Evolutionary conservation across 495 filamentous ascomycete species (phyloP).

Genomic region (Penicillium subrubescens): DNA sequence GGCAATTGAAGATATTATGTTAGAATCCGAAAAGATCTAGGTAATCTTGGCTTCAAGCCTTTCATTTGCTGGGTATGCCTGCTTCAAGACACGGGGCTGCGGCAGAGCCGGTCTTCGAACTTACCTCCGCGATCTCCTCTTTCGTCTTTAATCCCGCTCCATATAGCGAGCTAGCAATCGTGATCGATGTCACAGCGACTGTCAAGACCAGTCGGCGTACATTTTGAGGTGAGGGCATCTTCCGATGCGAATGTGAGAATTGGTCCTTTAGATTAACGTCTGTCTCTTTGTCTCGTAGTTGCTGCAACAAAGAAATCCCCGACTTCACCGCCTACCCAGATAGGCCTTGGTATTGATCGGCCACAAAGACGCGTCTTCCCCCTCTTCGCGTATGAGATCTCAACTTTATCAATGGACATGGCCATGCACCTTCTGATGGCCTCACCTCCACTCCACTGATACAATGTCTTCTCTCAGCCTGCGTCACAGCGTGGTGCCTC

Average conservation of each 20-base stretch:
- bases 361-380: constrained; percentile 26
- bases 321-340: constrained; percentile 31
- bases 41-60: neutral
- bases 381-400: constrained; percentile 12
- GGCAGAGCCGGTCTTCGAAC: neutral
- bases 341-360: constrained; percentile 21
- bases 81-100: neutral
- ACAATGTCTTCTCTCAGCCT: constrained; percentile 34
- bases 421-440: constrained; percentile 7
- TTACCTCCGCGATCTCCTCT: constrained; percentile 48
- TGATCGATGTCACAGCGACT: constrained; percentile 49
- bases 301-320: constrained; percentile 15
- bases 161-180: constrained; percentile 54
- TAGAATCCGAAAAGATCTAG: neutral
- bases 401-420: constrained; percentile 13
- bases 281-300: neutral
- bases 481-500: constrained; percentile 24
- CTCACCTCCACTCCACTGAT: neutral
- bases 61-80: neutral
- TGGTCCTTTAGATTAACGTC: constrained; percentile 1
- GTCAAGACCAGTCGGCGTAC: constrained; percentile 46
- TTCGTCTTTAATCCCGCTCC: constrained; percentile 56
- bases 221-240: constrained; percentile 34
- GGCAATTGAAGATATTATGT: neutral
- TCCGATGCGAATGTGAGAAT: constrained; percentile 8